Evolutionary conservation across 495 filamentous ascomycete genomes (phyloP).

Genomic region (Acidiella bohemica): DNA sequence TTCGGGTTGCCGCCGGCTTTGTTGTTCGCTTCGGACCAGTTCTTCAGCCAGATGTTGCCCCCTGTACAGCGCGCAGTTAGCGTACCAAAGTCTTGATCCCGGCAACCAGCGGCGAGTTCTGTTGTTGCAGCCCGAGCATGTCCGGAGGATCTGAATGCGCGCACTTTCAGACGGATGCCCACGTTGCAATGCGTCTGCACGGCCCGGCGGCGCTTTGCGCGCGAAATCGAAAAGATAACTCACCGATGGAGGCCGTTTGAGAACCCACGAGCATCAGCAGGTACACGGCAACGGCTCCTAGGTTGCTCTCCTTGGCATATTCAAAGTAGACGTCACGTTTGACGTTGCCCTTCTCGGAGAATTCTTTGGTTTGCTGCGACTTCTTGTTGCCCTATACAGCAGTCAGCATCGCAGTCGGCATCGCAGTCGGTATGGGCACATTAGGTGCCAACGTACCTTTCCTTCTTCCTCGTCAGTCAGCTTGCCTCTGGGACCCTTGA

Average conservation of each 20-base stretch:
- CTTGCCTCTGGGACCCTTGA: slow-evolving; percentile 72
- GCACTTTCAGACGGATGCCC: too few relatives aligned
- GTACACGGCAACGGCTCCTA: slow-evolving; percentile 73
- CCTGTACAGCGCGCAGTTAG: slow-evolving; percentile 25
- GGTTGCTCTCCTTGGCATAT: slow-evolving; percentile 87
- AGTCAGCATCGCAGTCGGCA: too few relatives aligned
- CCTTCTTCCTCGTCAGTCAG: slow-evolving; percentile 59
- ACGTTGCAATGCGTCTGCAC: too few relatives aligned
- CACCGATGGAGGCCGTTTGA: slow-evolving; percentile 62
- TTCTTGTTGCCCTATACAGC: slow-evolving; percentile 35
- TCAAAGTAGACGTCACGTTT: slow-evolving; percentile 57
- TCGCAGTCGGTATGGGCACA: neutral
- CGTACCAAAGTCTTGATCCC: neutral
- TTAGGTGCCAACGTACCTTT: slow-evolving; percentile 14
- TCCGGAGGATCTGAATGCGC: too few relatives aligned
- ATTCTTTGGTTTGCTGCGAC: slow-evolving; percentile 75
- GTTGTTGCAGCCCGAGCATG: slow-evolving; percentile 6
- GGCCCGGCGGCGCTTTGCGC: too few relatives aligned
- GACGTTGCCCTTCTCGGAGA: slow-evolving; percentile 84
- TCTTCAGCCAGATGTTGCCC: slow-evolving; percentile 85
- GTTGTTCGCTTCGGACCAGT: slow-evolving; percentile 73
- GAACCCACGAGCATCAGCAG: slow-evolving; percentile 59
- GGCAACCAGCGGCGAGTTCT: neutral
- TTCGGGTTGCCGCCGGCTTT: slow-evolving; percentile 51
- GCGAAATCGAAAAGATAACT: slow-evolving; percentile 4